Evolutionary conservation across 306 rosid genomes (phyloP), one percentile per base, ranked within the genome.

Genomic region (Prunus salicina): DNA sequence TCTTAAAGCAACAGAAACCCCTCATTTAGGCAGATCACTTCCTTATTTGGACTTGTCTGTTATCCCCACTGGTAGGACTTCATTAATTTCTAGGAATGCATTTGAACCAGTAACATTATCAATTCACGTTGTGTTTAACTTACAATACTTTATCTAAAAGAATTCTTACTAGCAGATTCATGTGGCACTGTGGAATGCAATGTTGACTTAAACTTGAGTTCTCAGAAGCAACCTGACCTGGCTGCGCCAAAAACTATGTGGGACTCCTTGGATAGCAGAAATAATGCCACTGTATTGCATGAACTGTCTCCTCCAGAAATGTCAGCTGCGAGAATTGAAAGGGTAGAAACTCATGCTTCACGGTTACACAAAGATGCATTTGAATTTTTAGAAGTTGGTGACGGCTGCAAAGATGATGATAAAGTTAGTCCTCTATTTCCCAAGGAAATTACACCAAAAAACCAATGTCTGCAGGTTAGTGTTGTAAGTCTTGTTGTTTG

Each of bases 261-360:
- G 51, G 79, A 75, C 71, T 71, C 85, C 20, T 32, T 82, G 80
- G 85, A 82, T 72, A 72, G 85, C 80, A 79, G 86, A 60, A 86
- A 72, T 67, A 71, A 81, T 81, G 85, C 81, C 61, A 62, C 79
- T 66, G 81, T 46, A 28, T 78, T 76, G 53, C 82, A 74, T 55
- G 77, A 84, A 73, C 80, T 70, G 53, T 77, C 78, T 69, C 80
- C 79, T 69, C 72, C 75, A 34, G 87, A 86, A 52, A 47, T 81
- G 66, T 52, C 52, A 5, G 78, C 68, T 50, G 25, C 74, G 5
- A 74, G 75, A 75, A 72, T 45, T 27, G 80, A 55, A 56, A 68
- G 81, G 49, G 13, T 50, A 14, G 83, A 71, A 52, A 20, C 80
- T 20, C 73, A 68, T 38, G 69, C 53, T 69, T 55, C 83, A 60